Evolutionary conservation across 1,284 basidiomycete species (phyloP), one percentile per base, ranked within the genome.

Genomic region (Spongispora temasekensis): DNA sequence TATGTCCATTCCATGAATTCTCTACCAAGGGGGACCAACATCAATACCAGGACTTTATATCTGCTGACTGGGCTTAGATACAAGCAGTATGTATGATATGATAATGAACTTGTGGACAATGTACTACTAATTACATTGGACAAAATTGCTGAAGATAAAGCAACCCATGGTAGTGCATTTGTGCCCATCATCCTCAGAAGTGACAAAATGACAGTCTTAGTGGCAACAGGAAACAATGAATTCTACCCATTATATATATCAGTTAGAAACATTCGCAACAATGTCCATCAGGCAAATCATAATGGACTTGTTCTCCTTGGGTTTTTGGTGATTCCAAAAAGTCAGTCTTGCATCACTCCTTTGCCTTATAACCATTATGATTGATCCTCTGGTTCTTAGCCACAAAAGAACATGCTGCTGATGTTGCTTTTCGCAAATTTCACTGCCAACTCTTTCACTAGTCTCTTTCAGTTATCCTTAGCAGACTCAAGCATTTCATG

Each of bases 401-500:
- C 2, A 30, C 48, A 30, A 4, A 19, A 5, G n/a, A 13, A 2
- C 19, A 51, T 27, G 48, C 28, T 9, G 30, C 28, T 19, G 30
- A 9, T 0, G 48, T 28, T 4, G 19, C 6, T 9, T 51, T 51
- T 51, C 4, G 48, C 27, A 51, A 51, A 28, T 51, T 50, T 17
- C 48, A 5, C 48, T 9, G 27, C 27, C 10, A 5, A n/a, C 28
- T 30, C 4, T 50, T 50, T 27, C 48, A 51, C 30, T 27, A 30
- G 21, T n/a, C 48, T 2, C 21, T 50, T 19, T 30, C 48, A 5
- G 10, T 5, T 28, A 50, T 50, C 10, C 17, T 50, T n/a, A 27
- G 30, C 28, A 28, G 9, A 28, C 27, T 70, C 0, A 42, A 31
- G 1, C 32, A 40, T 0, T 53, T 31, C 19, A 72, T 72, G 65